Evolutionary conservation across 2,329 filamentous ascomycete species (phyloP), one percentile per base, ranked within the genome.

Genomic region (Diaporthe citriasiana): DNA sequence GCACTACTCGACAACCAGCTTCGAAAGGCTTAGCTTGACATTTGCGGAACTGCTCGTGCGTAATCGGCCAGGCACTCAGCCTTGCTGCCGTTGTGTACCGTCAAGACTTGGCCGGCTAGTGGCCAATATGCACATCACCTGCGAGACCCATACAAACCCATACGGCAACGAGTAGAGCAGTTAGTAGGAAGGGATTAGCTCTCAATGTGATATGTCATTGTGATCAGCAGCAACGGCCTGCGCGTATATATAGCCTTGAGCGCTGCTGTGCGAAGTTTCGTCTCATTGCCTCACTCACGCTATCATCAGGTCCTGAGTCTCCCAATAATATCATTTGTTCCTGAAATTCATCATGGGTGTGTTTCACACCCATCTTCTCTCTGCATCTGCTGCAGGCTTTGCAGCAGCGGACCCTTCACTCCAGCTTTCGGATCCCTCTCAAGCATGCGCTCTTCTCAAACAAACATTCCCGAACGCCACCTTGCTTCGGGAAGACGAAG

Each of bases 61-160:
- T 30, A 45, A 63, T 22, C 40, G n/a, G 15, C 40, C 38, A 45
- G 19, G 60, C 42, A 65, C 30, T 66, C 60, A 66, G 60, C 45
- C 42, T 51, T 51, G 30, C 22, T 51, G 42, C 45, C 30, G 30
- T 25, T 19, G 60, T 12, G 42, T 17, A 38, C 45, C 60, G 25
- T 45, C 42, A 9, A 25, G 17, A 17, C 19, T 51, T 22, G 30
- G 22, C 30, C 22, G 30, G 22, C 45, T 66, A 66, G 60, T 66
- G 60, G 60, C 45, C 30, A 66, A 66, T 51, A 51, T 66, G 42
- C 25, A 66, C 42, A 45, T 66, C 60, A 66, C 60, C 30, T 35
- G 30, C 30, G 13, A 51, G 42, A 19, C 35, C 30, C 13, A 25
- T 50, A 27, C 25, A 51, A 30, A 19, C 35, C 30, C 13, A 25